These are phyloP conservation scores for Colletotrichum trifolii DNA, from an alignment of 2,329 filamentous ascomycete species.

Conservation along the genomic window DNA sequence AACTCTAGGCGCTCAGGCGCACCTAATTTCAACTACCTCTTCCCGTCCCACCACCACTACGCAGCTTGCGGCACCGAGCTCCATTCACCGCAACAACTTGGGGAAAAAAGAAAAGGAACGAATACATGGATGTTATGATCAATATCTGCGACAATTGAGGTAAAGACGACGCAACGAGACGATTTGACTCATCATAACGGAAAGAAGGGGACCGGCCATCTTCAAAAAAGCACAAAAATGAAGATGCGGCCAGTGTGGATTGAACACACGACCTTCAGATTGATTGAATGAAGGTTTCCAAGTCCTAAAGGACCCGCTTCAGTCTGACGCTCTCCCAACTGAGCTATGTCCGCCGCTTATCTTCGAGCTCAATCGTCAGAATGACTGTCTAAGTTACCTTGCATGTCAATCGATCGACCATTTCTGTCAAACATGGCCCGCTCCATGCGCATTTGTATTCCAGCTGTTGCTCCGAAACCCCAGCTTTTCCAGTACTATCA, in stretches of 20 bases:
- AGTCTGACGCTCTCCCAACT: conserved; percentile 27
- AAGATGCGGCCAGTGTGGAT: conserved; percentile 22
- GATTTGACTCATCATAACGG: not conserved
- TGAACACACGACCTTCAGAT: conserved; percentile 26
- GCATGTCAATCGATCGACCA: no score
- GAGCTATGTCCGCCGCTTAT: conserved; percentile 17
- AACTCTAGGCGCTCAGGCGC: not conserved
- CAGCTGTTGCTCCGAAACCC: no score
- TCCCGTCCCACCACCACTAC: not conserved
- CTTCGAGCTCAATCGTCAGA: not conserved
- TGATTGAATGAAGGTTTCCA: conserved; percentile 13
- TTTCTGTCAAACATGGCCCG: no score
- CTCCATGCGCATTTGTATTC: no score
- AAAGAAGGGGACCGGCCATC: not conserved
- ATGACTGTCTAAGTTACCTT: no score
- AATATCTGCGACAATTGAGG: not conserved
- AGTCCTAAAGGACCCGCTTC: not conserved
- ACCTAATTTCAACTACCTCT: not conserved
- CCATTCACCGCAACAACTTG: no score
- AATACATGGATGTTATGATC: no score
- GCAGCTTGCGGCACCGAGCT: not conserved
- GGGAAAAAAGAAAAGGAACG: no score
- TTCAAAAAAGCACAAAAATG: not conserved
- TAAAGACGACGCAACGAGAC: not conserved
- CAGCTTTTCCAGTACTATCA: no score